Conservation (phyloP, 2,329 filamentous ascomycete species). For the Ampelomyces quisqualis region DNA sequence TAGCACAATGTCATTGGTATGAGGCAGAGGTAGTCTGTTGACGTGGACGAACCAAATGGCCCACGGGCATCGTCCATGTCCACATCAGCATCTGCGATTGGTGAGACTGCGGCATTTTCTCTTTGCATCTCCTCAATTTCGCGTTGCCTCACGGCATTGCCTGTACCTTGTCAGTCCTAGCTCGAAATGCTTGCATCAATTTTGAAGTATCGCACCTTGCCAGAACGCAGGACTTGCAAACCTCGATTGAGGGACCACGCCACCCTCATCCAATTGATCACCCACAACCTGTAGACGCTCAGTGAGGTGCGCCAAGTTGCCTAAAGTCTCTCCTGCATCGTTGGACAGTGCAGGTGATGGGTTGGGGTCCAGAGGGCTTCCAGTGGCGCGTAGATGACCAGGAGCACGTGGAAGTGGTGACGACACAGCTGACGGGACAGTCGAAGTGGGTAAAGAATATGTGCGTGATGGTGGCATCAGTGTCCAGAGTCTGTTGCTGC, state of each 20-base stretch:
- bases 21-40: not conserved
- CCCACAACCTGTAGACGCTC: not conserved
- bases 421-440: not conserved
- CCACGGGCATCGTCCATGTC: too few relatives aligned
- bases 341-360: conserved; percentile 3
- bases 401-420: not conserved
- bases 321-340: not conserved
- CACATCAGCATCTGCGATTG: too few relatives aligned
- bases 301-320: not conserved
- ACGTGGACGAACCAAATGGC: not conserved
- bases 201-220: not conserved
- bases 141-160: not conserved
- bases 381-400: not conserved
- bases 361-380: not conserved
- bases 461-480: not conserved
- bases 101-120: too few relatives aligned
- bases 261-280: not conserved
- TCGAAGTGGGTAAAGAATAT: not conserved
- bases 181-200: not conserved
- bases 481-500: not conserved
- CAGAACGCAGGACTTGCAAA: conserved; percentile 1
- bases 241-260: conserved; percentile 1
- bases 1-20: not conserved
- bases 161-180: not conserved
- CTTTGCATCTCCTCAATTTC: not conserved